Evolutionary conservation across 768 basidiomycete genomes (phyloP).

Genomic region (Phlegmacium glaucopus): DNA sequence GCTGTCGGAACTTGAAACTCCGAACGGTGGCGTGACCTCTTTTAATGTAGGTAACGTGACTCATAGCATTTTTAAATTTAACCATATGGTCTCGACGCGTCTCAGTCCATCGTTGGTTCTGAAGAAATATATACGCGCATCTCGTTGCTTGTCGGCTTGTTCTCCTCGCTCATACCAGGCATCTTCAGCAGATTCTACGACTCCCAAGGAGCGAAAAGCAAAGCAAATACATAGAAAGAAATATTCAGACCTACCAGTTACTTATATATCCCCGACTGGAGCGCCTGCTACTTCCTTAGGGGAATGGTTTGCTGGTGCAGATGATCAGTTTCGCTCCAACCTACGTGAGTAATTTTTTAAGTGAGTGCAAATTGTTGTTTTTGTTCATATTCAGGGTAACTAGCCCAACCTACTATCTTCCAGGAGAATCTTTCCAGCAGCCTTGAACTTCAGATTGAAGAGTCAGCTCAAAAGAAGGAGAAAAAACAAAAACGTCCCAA

Average conservation of each 20-base stretch:
- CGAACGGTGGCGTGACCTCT: conserved; percentile 15
- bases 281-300: conserved; percentile 36
- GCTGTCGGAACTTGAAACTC: conserved; percentile 39
- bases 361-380: neutral
- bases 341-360: neutral
- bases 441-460: too few species aligned
- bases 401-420: neutral
- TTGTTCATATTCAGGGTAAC: neutral
- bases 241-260: conserved; percentile 55
- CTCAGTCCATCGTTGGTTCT: too few species aligned
- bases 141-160: neutral
- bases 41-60: conserved; percentile 14
- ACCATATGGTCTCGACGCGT: neutral
- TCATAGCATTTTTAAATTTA: neutral
- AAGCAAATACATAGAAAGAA: conserved; percentile 36
- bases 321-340: neutral
- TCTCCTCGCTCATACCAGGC: conserved; percentile 1
- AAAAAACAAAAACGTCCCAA: too few species aligned
- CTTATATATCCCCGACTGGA: conserved; percentile 41
- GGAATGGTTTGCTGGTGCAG: conserved; percentile 27
- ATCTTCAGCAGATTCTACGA: neutral
- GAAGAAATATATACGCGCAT: too few species aligned
- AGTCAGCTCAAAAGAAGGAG: too few species aligned
- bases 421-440: neutral
- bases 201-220: conserved; percentile 5